Evolutionary conservation across 139 green algal genomes (phyloP).

Genomic region (Eudorina sp.): DNA sequence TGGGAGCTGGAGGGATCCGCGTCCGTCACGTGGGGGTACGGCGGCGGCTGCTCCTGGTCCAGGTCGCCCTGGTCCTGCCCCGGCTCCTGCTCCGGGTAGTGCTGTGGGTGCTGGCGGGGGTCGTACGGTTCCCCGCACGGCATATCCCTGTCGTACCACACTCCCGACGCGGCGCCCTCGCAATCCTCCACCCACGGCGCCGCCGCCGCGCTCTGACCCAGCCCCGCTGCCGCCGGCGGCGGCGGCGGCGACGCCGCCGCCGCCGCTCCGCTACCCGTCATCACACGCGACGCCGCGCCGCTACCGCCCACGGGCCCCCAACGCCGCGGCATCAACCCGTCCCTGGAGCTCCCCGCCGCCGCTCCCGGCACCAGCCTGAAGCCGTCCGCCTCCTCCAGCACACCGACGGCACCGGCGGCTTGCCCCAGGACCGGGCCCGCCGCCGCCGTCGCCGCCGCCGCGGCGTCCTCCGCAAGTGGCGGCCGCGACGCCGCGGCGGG

Average conservation of each 20-base stretch:
- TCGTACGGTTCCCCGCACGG: too few species aligned
- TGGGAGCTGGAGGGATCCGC: background rate
- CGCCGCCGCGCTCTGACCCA: too few species aligned
- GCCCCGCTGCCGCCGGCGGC: too few species aligned
- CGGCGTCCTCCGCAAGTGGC: background rate
- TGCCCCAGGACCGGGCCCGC: background rate
- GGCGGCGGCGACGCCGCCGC: background rate
- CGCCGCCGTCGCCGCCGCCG: background rate
- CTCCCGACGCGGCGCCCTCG: background rate
- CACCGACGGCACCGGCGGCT: background rate
- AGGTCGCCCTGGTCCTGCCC: background rate
- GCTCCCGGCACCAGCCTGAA: constrained; percentile 31
- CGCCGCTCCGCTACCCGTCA: too few species aligned
- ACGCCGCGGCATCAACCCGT: background rate
- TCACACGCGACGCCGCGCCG: background rate
- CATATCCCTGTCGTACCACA: background rate
- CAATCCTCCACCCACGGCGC: background rate
- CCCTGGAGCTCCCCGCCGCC: background rate
- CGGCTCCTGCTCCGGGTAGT: too few species aligned
- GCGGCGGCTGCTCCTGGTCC: background rate
- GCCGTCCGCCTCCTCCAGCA: constrained; percentile 32
- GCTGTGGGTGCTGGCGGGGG: background rate
- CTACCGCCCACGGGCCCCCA: background rate
- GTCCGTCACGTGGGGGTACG: background rate
- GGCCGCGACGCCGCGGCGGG: background rate